Conservation (phyloP, 192 early-diverging fungal genomes). For the Linnemannia elongata region DNA sequence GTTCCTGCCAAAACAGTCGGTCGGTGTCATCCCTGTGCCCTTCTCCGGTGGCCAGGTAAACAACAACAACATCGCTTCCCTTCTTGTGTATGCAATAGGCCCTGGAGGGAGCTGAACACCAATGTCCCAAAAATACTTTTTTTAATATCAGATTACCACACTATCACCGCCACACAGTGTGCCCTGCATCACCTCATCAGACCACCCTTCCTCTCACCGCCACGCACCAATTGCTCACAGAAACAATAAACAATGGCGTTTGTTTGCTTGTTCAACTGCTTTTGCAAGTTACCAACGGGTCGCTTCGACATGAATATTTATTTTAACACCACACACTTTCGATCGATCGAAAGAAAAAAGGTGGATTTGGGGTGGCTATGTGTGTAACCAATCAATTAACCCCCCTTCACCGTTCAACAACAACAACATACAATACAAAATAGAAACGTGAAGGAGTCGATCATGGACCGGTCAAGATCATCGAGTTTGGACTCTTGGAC, state of each 20-base stretch:
- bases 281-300: neutral
- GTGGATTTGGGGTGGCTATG: neutral
- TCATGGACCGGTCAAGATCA: slow-evolving; percentile 79
- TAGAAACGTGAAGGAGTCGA: slow-evolving; percentile 88
- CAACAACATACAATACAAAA: neutral
- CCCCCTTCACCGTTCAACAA: neutral
- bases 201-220: neutral
- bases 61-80: neutral
- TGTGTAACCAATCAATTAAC: neutral
- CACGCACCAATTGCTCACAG: neutral
- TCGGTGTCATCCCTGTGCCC: slow-evolving; percentile 75
- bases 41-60: slow-evolving; percentile 72
- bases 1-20: slow-evolving; percentile 68
- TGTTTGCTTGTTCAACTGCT: neutral
- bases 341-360: too few relatives aligned
- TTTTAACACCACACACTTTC: too few relatives aligned
- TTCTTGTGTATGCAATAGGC: neutral
- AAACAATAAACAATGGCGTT: neutral
- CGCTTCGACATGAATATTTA: too few relatives aligned
- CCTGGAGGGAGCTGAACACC: neutral
- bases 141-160: too few relatives aligned
- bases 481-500: slow-evolving; percentile 84
- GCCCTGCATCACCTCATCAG: neutral
- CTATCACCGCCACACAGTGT: neutral
- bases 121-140: neutral